These are phyloP conservation scores for Onygenales sp. DNA, from an alignment of 2,329 filamentous ascomycete genomes.

Conservation along the genomic window DNA sequence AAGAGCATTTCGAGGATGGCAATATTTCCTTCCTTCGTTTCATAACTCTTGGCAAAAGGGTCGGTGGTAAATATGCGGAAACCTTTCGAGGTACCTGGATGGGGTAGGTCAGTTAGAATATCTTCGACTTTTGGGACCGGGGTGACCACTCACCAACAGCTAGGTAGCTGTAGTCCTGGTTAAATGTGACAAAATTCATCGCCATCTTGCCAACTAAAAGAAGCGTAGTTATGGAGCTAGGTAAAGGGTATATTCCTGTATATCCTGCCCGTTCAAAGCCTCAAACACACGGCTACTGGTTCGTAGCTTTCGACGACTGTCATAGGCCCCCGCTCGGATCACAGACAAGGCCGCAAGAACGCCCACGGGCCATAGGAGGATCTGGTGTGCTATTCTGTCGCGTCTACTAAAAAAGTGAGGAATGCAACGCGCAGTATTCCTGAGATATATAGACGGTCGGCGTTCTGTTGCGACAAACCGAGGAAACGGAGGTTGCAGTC, in stretches of 20 bases:
- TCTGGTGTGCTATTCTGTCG: neutral
- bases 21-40: conserved; percentile 89
- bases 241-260: neutral
- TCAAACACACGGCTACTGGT: neutral
- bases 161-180: conserved; percentile 95
- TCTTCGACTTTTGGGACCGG: neutral
- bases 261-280: neutral
- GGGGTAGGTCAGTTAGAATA: neutral
- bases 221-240: neutral
- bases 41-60: conserved; percentile 89
- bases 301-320: neutral
- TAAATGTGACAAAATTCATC: conserved; percentile 98
- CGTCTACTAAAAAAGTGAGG: neutral
- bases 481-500: too few species aligned
- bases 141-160: conserved; percentile 64
- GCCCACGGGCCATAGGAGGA: neutral
- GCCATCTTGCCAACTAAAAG: conserved; percentile 44
- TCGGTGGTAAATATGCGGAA: conserved; percentile 97
- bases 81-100: conserved; percentile 74
- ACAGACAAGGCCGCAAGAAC: neutral
- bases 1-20: conserved; percentile 98
- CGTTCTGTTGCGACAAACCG: too few species aligned
- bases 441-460: too few species aligned
- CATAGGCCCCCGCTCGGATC: neutral
- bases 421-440: neutral